A percentile compares a stretch with the other conserved stretches of the same genome.
Evolutionary conservation across 73 alveolate genomes (phyloP).

Genomic region (Paramecium biaurelia): DNA sequence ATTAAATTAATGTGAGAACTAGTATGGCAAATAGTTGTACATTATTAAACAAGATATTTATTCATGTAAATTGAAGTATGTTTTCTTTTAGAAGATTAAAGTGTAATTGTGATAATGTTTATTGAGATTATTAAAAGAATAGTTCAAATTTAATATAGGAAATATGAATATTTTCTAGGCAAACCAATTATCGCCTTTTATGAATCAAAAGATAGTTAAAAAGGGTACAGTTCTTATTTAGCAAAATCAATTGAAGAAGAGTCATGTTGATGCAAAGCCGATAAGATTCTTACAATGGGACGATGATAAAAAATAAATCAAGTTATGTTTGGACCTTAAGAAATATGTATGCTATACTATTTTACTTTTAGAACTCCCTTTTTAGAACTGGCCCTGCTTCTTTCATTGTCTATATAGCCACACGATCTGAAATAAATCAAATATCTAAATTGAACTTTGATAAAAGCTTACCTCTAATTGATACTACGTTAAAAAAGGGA

Average conservation of each 20-base stretch:
- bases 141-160: neutral
- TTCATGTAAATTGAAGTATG: too few species aligned
- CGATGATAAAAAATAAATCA: neutral
- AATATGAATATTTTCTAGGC: neutral
- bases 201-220: neutral
- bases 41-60: too few species aligned
- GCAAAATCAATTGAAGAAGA: neutral
- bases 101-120: neutral
- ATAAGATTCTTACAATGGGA: neutral
- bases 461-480: neutral
- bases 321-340: neutral
- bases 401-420: neutral
- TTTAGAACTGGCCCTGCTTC: slow-evolving; percentile 34
- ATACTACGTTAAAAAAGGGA: neutral
- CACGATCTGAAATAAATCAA: neutral
- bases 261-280: neutral
- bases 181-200: neutral
- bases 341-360: neutral
- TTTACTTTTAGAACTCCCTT: neutral
- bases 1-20: too few species aligned
- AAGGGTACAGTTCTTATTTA: neutral
- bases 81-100: neutral
- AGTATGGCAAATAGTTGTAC: too few species aligned
- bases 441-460: neutral
- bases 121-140: neutral